A percentile compares a stretch with the other conserved stretches of the same genome.
Conservation (phyloP, 345 rosid genomes). For the Raphanus sativus region DNA sequence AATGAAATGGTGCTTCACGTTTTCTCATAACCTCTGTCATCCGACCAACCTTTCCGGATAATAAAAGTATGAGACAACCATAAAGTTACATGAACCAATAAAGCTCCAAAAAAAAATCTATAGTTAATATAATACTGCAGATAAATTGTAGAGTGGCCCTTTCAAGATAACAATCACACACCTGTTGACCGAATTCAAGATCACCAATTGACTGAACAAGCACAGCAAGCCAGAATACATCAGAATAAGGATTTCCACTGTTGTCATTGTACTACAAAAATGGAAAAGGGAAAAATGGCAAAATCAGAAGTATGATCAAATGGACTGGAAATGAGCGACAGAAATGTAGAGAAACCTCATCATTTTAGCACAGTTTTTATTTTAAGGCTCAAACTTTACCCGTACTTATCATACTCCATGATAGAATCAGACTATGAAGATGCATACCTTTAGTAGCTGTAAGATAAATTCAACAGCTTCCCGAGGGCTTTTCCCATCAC, state of each 20-base stretch:
- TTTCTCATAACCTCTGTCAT: constrained; percentile 1
- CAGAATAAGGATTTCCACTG: constrained; percentile 87
- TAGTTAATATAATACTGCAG: background rate
- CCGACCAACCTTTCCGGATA: background rate
- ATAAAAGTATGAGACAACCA: constrained; percentile 6
- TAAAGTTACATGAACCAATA: background rate
- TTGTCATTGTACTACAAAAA: constrained; percentile 84
- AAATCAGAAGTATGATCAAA: constrained; percentile 11
- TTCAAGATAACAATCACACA: constrained; percentile 36
- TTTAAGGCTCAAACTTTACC: constrained; percentile 11
- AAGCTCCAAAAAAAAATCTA: background rate
- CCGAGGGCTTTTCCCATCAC: constrained; percentile 89
- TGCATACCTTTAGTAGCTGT: constrained; percentile 83
- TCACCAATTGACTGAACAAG: constrained; percentile 88
- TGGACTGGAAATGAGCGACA: constrained; percentile 13
- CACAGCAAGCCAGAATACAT: constrained; percentile 94
- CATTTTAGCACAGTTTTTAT: constrained; percentile 4
- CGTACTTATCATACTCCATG: background rate
- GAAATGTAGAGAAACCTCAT: background rate
- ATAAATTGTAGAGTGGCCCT: constrained; percentile 11
- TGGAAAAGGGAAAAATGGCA: constrained; percentile 23
- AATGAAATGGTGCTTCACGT: background rate
- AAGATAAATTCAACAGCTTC: constrained; percentile 96
- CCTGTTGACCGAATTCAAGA: constrained; percentile 94
- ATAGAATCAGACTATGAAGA: constrained; percentile 7